A percentile compares a stretch with the other conserved stretches of the same genome.
Conservation (phyloP, 495 filamentous ascomycete genomes). For the Rusavskia elegans region DNA sequence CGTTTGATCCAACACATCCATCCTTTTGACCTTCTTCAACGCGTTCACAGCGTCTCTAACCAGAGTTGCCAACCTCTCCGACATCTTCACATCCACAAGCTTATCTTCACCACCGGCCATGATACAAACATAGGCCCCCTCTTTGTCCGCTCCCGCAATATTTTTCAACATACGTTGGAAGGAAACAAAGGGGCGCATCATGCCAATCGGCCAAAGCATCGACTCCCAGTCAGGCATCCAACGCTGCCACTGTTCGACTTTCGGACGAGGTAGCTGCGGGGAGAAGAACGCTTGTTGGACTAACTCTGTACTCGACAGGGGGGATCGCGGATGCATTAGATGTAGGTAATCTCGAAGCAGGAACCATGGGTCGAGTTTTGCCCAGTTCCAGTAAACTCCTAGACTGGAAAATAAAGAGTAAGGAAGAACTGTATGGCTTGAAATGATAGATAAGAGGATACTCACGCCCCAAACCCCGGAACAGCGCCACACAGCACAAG, state of each 20-base stretch:
- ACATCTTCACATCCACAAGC: constrained; percentile 15
- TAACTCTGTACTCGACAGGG: constrained; percentile 25
- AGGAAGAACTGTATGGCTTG: background rate
- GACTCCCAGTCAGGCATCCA: constrained; percentile 26
- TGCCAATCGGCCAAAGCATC: constrained; percentile 27
- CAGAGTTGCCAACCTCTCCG: constrained; percentile 11
- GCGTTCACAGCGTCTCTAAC: constrained; percentile 14
- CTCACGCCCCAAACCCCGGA: constrained; percentile 29
- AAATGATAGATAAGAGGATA: constrained; percentile 3
- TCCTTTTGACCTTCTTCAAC: constrained; percentile 3
- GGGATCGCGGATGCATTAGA: constrained; percentile 29
- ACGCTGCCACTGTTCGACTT: constrained; percentile 21
- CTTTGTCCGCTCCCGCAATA: constrained; percentile 15
- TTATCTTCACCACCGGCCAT: constrained; percentile 23
- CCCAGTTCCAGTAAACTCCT: constrained; percentile 29
- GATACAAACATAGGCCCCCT: constrained; percentile 15
- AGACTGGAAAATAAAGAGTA: constrained; percentile 6
- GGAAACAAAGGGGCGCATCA: constrained; percentile 24
- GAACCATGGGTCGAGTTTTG: constrained; percentile 26
- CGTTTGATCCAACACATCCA: constrained; percentile 3
- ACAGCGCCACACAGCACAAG: constrained; percentile 24
- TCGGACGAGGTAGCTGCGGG: constrained; percentile 10
- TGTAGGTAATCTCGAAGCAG: constrained; percentile 11
- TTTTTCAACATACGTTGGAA: constrained; percentile 18
- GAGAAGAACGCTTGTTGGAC: constrained; percentile 29